Evolutionary conservation across 352 stramenopile genomes (phyloP), one percentile per base, ranked within the genome.

Genomic region (Globisporangium alternatum): DNA sequence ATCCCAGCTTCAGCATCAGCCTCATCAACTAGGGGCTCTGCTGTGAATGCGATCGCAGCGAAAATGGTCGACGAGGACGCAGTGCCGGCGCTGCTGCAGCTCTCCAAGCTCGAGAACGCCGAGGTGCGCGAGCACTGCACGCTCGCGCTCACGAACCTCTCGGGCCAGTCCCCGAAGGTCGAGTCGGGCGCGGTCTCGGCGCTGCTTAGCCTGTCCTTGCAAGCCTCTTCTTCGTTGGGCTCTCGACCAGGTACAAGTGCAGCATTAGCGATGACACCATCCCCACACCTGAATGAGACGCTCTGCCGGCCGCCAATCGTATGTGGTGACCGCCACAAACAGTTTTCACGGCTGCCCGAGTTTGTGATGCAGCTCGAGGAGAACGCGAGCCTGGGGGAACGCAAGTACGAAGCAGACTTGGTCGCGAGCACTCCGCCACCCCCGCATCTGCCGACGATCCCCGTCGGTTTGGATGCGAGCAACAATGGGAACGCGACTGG

Each of bases 131-230:
- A 92, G 39, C 70, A 82, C 52, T 94, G 85, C 35, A 90, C 85
- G 19, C 64, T 88, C 8, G 83, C 85, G 15, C 64, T 94, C 8
- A 88, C 83, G 0, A 92, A 94, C 66, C 56, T 94, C 2, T 91
- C 83, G 5, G 67, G 72, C 8, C 75, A 89, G 47, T 90, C 83
- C 0, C 83, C 85, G 0, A 90, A 73, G 48, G 77, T 94, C 17
- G 78, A 89, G n/a, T 80, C 77, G 8, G 85, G 83, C 2, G 75
- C 85, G 1, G 80, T 93, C 2, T 83, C 81, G 0, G 81, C 74
- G 2, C 60, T 92, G 22, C 65, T 92, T 39, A 78, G 72, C 17
- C 49, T 90, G 4, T 88, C 81, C 0, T 55, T 90, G 4, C 68
- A 72, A 31, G 62, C 62, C 7, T 12, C 63, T 45, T 17, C 25